These are phyloP conservation scores for Carex sylvatica DNA, from an alignment of 202 grass and related monocot species.

Conservation along the genomic window DNA sequence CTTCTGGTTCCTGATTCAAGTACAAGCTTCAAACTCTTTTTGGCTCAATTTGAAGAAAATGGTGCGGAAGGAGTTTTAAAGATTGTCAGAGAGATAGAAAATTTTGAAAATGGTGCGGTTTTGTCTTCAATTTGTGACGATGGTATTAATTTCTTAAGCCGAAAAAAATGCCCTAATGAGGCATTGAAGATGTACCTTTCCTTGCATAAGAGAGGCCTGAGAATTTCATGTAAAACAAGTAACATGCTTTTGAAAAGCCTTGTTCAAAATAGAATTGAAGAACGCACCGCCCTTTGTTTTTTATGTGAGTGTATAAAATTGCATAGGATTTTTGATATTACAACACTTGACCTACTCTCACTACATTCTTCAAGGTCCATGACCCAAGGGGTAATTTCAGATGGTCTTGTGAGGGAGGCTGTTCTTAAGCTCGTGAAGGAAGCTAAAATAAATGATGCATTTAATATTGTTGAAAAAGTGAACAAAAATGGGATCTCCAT, in stretches of 20 bases:
- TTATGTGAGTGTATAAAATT: conserved; percentile 64
- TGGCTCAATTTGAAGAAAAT: conserved; percentile 48
- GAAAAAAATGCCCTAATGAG: conserved; percentile 39
- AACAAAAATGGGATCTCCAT: conserved; percentile 48
- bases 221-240: conserved; percentile 57
- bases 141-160: conserved; percentile 67
- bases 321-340: conserved; percentile 52
- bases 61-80: conserved; percentile 52
- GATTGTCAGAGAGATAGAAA: conserved; percentile 49
- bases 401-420: conserved; percentile 55
- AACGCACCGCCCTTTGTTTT: conserved; percentile 42
- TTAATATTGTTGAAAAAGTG: conserved; percentile 54
- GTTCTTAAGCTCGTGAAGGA: conserved; percentile 57
- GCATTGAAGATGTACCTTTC: conserved; percentile 62
- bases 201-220: conserved; percentile 39
- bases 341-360: conserved; percentile 58
- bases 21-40: conserved; percentile 55
- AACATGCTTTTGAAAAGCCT: conserved; percentile 56
- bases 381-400: conserved; percentile 36
- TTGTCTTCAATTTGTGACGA: conserved; percentile 63
- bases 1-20: conserved; percentile 37
- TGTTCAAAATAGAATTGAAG: conserved; percentile 39
- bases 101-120: conserved; percentile 35
- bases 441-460: conserved; percentile 65
- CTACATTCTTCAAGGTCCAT: conserved; percentile 54